These are phyloP conservation scores for Diaporthe citrichinensis DNA, from an alignment of 2,329 filamentous ascomycete genomes.

Conservation along the genomic window DNA sequence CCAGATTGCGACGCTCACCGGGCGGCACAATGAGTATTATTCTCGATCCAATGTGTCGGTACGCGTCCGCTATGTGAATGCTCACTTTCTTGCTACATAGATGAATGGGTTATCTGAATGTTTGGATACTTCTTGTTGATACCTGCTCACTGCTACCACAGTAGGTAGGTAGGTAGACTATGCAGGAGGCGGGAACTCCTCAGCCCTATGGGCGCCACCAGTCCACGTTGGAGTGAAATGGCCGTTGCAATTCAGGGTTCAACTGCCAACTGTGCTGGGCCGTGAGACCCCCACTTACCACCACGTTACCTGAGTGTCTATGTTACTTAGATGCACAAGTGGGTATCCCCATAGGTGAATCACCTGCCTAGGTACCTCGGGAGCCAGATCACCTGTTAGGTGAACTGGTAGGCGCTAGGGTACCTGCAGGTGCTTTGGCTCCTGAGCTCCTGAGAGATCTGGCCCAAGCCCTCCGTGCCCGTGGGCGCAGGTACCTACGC, in stretches of 20 bases:
- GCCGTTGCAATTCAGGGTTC: conserved; percentile 9
- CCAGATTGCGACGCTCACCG: neutral
- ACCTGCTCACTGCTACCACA: neutral
- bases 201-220: neutral
- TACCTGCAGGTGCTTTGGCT: neutral
- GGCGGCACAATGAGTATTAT: neutral
- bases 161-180: neutral
- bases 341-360: neutral
- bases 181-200: neutral
- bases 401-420: too few relatives aligned
- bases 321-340: too few relatives aligned
- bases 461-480: neutral
- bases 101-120: neutral
- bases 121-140: neutral
- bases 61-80: neutral
- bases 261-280: neutral
- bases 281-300: neutral
- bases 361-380: too few relatives aligned
- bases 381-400: too few relatives aligned
- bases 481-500: neutral
- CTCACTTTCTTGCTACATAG: neutral
- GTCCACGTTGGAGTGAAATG: neutral
- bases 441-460: neutral
- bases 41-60: neutral
- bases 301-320: neutral